Conservation (phyloP, 768 basidiomycete genomes). For the Naganishia vaughanmartiniae region DNA sequence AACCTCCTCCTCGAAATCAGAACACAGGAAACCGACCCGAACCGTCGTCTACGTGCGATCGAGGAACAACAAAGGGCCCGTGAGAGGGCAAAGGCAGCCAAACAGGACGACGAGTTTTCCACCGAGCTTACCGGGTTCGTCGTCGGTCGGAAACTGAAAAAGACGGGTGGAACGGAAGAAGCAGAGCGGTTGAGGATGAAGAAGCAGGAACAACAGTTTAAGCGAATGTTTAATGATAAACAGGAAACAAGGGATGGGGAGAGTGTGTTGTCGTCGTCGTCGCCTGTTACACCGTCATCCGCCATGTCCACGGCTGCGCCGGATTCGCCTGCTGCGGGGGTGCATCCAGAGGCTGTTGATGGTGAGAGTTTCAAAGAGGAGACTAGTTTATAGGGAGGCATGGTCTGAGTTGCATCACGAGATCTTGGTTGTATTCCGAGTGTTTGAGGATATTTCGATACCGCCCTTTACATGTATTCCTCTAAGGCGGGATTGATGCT, state of each 20-base stretch:
- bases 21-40: constrained; percentile 75
- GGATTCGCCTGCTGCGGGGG: not conserved
- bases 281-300: constrained; percentile 8
- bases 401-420: not conserved
- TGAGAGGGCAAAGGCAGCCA: constrained; percentile 66
- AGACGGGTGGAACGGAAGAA: constrained; percentile 94
- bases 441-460: not conserved
- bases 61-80: constrained; percentile 78
- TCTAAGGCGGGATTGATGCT: not conserved
- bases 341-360: not conserved
- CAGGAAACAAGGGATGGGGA: constrained; percentile 7
- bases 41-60: constrained; percentile 84
- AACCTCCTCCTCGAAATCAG: constrained; percentile 75
- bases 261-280: not conserved
- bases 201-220: constrained; percentile 77
- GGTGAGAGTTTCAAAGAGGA: not conserved
- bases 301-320: constrained; percentile 10
- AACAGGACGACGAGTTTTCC: constrained; percentile 72
- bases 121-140: constrained; percentile 84
- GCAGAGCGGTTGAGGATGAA: constrained; percentile 80
- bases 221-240: constrained; percentile 69
- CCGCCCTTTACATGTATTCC: not conserved
- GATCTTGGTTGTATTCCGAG: not conserved
- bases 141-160: constrained; percentile 77
- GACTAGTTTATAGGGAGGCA: not conserved